Base-by-base conservation (phyloP, 768 basidiomycete species). In the Termitomyces sp. region DNA sequence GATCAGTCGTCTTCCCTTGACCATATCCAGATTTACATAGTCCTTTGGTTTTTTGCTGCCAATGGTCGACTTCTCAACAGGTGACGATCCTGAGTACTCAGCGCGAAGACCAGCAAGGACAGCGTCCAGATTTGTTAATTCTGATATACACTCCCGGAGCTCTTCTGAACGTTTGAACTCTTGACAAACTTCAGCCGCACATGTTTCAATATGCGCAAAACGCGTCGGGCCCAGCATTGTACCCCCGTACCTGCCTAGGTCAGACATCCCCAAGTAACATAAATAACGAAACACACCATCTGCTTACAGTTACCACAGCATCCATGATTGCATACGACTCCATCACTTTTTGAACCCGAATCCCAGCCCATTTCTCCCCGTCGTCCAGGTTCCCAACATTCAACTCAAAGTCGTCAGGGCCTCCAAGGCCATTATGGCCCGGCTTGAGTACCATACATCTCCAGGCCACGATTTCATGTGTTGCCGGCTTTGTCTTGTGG, bases 401-500 rank as follows among this genome's bases (percentile, higher is more conserved):
- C 30, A 92, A 69, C 68, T 85, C 83, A 63, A 92, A 94, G 65
- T 94, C 92, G 28, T 88, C 88, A 3, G 85, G 84, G 3, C 88
- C 87, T 1, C 70, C 76, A 3, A 93, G 70, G 1, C 92, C 92
- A 3, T 79, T 83, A 49, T 73, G 75, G 3, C 86, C 88, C 11
- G 74, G 64, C 68, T 85, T 90, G 55, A 88, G 70, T 0, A 78
- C 77, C 86, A 94, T 89, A 64, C 83, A 86, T 35, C 92, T 76
- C 86, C 87, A 94, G 5, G 90, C 92, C 40, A 79, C 75, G 45
- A 94, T 88, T 66, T 89, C 85, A 61, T 91, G 87, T 11, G 84
- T 75, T 0, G 87, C 86, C 11, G 79, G 82, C 43, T 79, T 82
- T 36, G 75, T 60, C 5, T 74, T 77, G 64, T 90, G 88, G 1